Conservation (phyloP, 176 grass and related monocot species). For the Lolium perenne region DNA sequence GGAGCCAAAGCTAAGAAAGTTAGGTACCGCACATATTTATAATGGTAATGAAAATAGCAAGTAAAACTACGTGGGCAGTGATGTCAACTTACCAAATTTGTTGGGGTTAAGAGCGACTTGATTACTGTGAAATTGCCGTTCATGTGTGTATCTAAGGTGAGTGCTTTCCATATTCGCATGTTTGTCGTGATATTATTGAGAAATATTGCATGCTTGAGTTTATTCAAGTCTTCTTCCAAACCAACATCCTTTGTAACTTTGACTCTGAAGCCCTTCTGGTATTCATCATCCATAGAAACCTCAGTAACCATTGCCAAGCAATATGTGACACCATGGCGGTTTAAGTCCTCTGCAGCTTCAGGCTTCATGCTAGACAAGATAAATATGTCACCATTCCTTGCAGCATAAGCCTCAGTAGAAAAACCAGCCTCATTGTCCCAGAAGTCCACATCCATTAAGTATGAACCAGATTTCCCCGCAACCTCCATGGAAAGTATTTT, state of each 20-base stretch:
- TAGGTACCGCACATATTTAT: not conserved
- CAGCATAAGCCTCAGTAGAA: slow-evolving; percentile 44
- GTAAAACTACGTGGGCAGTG: not conserved
- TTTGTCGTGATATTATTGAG: slow-evolving; percentile 57
- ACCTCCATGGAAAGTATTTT: slow-evolving; percentile 57
- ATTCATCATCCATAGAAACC: slow-evolving; percentile 53
- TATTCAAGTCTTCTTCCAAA: slow-evolving; percentile 29
- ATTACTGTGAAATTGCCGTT: slow-evolving; percentile 70
- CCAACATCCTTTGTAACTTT: slow-evolving; percentile 40
- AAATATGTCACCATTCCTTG: slow-evolving; percentile 67
- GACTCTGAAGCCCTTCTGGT: slow-evolving; percentile 53
- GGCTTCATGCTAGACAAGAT: slow-evolving; percentile 62
- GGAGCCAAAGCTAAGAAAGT: slow-evolving; percentile 11
- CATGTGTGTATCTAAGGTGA: slow-evolving; percentile 31
- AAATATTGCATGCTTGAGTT: slow-evolving; percentile 56
- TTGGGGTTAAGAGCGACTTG: slow-evolving; percentile 45
- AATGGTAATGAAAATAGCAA: slow-evolving; percentile 9
- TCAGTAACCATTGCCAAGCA: slow-evolving; percentile 61
- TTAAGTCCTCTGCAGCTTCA: slow-evolving; percentile 48
- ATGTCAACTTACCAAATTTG: slow-evolving; percentile 50
- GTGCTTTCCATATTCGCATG: slow-evolving; percentile 62
- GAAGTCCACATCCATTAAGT: slow-evolving; percentile 62
- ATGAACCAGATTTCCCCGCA: slow-evolving; percentile 20
- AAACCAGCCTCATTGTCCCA: slow-evolving; percentile 43
- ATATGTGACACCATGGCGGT: slow-evolving; percentile 52